phyloP scores from a whole-genome alignment of 2,329 filamentous ascomycete species.

The Trichoderma endophyticum region DNA sequence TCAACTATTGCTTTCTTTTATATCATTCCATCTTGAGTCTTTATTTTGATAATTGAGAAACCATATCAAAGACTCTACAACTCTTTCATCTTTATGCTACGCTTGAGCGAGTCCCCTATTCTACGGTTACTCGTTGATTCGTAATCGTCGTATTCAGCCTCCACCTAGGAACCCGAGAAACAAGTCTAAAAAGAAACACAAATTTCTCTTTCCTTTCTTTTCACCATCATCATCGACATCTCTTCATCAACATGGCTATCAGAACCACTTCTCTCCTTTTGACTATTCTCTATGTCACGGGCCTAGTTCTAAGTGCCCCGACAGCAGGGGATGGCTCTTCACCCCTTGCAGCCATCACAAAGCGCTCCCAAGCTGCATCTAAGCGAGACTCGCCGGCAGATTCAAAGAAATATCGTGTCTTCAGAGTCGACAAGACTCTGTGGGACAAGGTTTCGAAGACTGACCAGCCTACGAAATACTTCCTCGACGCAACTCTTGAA shows the following conservation, averaged over 20 bases:
- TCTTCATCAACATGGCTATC: neutral
- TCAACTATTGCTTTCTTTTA: neutral
- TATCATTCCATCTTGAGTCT: neutral
- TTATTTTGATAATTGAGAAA: neutral
- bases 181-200: neutral
- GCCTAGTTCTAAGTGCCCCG: slow-evolving; percentile 18
- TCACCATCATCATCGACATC: neutral
- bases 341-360: neutral
- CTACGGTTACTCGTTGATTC: neutral
- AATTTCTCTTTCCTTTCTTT: neutral
- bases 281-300: slow-evolving; percentile 7
- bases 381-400: neutral
- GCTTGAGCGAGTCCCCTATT: neutral
- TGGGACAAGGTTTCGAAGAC: neutral
- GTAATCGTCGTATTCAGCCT: neutral
- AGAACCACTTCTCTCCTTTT: neutral
- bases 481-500: slow-evolving; percentile 16
- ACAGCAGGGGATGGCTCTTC: neutral
- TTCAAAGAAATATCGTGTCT: neutral
- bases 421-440: slow-evolving; percentile 14
- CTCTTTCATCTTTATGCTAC: neutral
- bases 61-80: neutral
- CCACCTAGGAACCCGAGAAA: neutral
- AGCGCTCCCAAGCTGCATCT: neutral
- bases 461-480: slow-evolving; percentile 1